Base-by-base conservation (phyloP, 495 filamentous ascomycete species). In the Talaromyces adpressus region DNA sequence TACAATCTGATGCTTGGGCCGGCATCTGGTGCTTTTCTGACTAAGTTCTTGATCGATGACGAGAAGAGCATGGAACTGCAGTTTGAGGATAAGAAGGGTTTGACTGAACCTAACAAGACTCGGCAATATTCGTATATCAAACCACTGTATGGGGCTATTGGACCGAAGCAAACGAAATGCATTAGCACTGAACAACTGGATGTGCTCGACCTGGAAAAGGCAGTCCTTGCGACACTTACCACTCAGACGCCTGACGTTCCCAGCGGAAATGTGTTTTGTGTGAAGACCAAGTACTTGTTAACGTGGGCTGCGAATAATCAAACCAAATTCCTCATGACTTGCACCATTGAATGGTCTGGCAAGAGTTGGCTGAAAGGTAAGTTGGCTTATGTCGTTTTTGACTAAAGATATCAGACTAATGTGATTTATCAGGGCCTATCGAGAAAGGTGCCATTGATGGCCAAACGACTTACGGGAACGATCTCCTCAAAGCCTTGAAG, bases 361-460 rank as follows among this genome's bases (percentile, higher is more conserved):
- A 99, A 99, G 81, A 96, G 91, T 77, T 99, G 95, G 94, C 72
- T 98, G 45, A 98, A 96, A 79, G 91, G 93, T 97, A 84, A 70
- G 77, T 16, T 34, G 14, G 57, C 47, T 52, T 29, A 57, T 56
- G 27, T 57, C 63, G 62, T 64, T 57, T 64, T 62, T 57, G 14
- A 59, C 36, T 63, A 22, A 56, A 62, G 6, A 57, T 18, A 39
- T 62, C 34, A 41, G 30, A 39, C 70, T 75, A 65, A 77, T 59
- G 6, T 27, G 39, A 80, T 41, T 41, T 54, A 53, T 66, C n/a
- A 89, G 93, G 90, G 59, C 90, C 94, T 23, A 98, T 98, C 69
- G 94, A 98, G 73, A 96, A 95, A 72, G 93, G 91, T 61, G 91
- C 92, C 9, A 92, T 90, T 65, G 93, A 97, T 60, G 94, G 94